phyloP scores from a whole-genome alignment of 805 yeast species.

The Candida sithepensis region DNA sequence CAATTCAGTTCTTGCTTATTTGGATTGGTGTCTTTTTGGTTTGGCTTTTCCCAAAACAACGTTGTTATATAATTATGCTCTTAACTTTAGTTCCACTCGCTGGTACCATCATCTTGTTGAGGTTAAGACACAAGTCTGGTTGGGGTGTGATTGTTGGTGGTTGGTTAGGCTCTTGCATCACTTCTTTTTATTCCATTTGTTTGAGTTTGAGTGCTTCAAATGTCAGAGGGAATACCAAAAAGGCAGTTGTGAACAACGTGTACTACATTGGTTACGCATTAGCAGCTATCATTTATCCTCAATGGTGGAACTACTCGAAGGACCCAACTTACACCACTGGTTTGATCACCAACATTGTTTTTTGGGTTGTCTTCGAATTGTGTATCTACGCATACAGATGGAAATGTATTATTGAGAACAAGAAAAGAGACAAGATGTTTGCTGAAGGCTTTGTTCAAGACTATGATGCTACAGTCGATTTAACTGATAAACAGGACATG shows the following conservation, averaged over 20 bases:
- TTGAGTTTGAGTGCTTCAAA: slow-evolving; percentile 31
- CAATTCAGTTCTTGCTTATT: slow-evolving; percentile 24
- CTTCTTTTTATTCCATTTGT: slow-evolving; percentile 16
- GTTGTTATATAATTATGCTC: slow-evolving; percentile 15
- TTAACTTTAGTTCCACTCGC: slow-evolving; percentile 21
- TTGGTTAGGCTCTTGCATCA: slow-evolving; percentile 21
- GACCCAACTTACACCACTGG: slow-evolving; percentile 59
- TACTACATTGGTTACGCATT: slow-evolving; percentile 59
- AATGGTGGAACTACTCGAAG: slow-evolving; percentile 52
- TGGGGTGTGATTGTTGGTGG: slow-evolving; percentile 21
- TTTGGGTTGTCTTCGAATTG: slow-evolving; percentile 29
- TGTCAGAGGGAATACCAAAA: slow-evolving; percentile 68
- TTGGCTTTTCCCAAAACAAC: slow-evolving; percentile 20
- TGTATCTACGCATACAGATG: slow-evolving; percentile 24
- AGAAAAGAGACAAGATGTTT: slow-evolving; percentile 17
- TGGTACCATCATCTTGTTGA: slow-evolving; percentile 19
- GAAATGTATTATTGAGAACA: slow-evolving; percentile 24
- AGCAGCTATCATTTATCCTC: slow-evolving; percentile 68
- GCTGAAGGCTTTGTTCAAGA: slow-evolving; percentile 14
- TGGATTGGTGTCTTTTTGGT: slow-evolving; percentile 23
- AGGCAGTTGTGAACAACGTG: slow-evolving; percentile 53
- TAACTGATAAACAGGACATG: slow-evolving; percentile 27
- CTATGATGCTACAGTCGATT: slow-evolving; percentile 19
- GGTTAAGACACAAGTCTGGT: slow-evolving; percentile 13
- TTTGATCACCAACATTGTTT: slow-evolving; percentile 46